Conservation (phyloP, 2,329 filamentous ascomycete species). For the Acephala macrosclerotiorum region DNA sequence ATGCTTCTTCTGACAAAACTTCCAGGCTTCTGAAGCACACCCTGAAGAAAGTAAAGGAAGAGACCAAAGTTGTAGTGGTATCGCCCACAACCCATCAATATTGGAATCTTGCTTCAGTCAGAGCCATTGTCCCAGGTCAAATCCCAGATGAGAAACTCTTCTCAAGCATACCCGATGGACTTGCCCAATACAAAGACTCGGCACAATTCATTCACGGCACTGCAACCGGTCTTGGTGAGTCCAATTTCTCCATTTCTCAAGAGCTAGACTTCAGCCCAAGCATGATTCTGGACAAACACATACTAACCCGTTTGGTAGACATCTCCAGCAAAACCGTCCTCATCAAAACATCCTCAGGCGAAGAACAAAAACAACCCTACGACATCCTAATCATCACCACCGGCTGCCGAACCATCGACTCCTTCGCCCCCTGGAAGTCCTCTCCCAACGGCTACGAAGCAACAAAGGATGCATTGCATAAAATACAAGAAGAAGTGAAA, state of each 20-base stretch:
- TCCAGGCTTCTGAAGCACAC: constrained; percentile 54
- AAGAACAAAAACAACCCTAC: constrained; percentile 45
- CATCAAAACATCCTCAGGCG: constrained; percentile 30
- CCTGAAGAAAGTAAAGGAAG: constrained; percentile 38
- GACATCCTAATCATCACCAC: constrained; percentile 55
- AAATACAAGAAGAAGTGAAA: constrained; percentile 35
- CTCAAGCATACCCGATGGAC: constrained; percentile 50
- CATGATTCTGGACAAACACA: no score
- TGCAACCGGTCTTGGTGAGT: constrained; percentile 34
- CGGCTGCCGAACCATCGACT: constrained; percentile 48
- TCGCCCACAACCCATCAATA: constrained; percentile 58
- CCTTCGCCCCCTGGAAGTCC: constrained; percentile 58
- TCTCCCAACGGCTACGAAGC: constrained; percentile 28
- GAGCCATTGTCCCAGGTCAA: constrained; percentile 52
- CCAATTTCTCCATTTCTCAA: no score
- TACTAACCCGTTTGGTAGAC: constrained; percentile 38
- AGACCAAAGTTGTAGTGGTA: constrained; percentile 62
- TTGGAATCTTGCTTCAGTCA: constrained; percentile 58
- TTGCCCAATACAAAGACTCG: constrained; percentile 54
- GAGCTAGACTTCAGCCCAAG: no score
- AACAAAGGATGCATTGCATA: constrained; percentile 38
- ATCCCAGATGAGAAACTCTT: constrained; percentile 53
- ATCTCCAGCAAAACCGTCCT: constrained; percentile 43
- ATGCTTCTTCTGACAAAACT: neutral
- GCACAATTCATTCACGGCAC: constrained; percentile 54